These are phyloP conservation scores for Pelargonium australe DNA, from an alignment of 441 rosid genomes.

Conservation along the genomic window DNA sequence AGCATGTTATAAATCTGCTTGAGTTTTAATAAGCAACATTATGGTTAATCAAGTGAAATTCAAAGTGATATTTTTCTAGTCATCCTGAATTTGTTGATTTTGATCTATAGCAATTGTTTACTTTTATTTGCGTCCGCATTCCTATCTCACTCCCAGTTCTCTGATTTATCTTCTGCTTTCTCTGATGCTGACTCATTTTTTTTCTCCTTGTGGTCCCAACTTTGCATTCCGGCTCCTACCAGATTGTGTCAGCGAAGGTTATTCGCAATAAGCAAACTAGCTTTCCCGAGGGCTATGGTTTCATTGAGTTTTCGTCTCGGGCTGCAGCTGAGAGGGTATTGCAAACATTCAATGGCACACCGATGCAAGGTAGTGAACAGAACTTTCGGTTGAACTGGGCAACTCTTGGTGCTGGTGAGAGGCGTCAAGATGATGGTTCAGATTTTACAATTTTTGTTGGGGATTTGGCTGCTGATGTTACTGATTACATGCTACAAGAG, in stretches of 20 bases:
- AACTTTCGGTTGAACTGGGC: constrained; percentile 75
- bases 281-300: constrained; percentile 61
- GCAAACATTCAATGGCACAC: constrained; percentile 53
- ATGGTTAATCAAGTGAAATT: not conserved
- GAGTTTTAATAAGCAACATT: not conserved
- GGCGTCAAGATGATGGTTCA: constrained; percentile 54
- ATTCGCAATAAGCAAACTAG: constrained; percentile 65
- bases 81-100: not conserved
- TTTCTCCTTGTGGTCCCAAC: not conserved
- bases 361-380: constrained; percentile 62
- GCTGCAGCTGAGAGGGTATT: constrained; percentile 54
- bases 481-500: constrained; percentile 65
- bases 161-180: too few relatives aligned
- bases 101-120: not conserved
- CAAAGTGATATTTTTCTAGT: not conserved
- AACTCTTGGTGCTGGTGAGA: constrained; percentile 56
- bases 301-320: constrained; percentile 45
- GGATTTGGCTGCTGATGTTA: constrained; percentile 75
- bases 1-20: not conserved
- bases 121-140: not conserved
- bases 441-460: constrained; percentile 71
- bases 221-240: not conserved
- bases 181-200: too few relatives aligned
- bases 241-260: constrained; percentile 52
- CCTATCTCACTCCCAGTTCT: not conserved